phyloP scores from a whole-genome alignment of 2,329 filamentous ascomycete genomes.

The Bipolaris bicolor region DNA sequence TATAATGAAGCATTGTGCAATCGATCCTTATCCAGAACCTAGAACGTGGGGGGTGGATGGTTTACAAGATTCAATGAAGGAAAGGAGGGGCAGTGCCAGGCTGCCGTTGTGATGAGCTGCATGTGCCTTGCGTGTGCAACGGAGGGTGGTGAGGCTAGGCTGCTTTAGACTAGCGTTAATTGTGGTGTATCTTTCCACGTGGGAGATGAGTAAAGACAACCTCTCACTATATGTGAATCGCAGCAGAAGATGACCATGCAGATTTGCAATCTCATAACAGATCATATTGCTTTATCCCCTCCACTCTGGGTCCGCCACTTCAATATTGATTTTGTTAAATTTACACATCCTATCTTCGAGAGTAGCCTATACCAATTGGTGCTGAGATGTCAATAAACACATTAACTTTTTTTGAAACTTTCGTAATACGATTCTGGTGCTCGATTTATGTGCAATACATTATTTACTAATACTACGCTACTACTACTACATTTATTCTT shows the following conservation, averaged over 20 bases:
- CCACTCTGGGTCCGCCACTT: too few species aligned
- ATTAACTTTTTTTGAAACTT: neutral
- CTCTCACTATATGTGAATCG: too few species aligned
- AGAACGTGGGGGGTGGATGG: too few species aligned
- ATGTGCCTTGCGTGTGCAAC: neutral
- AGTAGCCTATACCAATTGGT: too few species aligned
- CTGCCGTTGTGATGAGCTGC: neutral
- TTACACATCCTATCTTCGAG: neutral
- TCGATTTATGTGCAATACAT: neutral
- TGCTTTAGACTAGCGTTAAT: neutral
- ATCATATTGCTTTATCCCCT: too few species aligned
- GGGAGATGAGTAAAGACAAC: neutral
- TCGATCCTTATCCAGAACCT: neutral
- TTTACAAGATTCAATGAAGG: neutral
- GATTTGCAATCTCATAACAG: too few species aligned
- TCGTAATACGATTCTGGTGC: neutral
- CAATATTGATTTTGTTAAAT: too few species aligned
- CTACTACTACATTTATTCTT: conserved; percentile 4
- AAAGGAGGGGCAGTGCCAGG: neutral
- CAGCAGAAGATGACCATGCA: too few species aligned
- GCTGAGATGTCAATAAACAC: neutral
- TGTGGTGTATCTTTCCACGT: neutral
- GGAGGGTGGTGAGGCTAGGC: neutral
- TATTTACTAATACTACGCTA: neutral
- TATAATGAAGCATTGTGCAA: conserved; percentile 11